A percentile compares a stretch with the other conserved stretches of the same genome.
These are phyloP conservation scores for Allium fistulosum DNA, from an alignment of 106 monocot genomes.

Conservation along the genomic window DNA sequence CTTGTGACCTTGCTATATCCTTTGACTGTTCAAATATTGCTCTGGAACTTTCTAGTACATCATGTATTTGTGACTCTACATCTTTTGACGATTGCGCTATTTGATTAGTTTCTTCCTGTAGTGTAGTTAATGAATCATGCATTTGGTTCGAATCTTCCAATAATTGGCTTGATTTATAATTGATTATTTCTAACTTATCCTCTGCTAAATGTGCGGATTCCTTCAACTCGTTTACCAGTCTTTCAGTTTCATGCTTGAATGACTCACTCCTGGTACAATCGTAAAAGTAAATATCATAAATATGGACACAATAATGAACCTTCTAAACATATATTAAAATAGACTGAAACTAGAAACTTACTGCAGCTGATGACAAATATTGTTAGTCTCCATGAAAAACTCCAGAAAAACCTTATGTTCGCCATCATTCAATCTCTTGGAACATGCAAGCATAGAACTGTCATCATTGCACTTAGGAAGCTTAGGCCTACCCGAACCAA, in stretches of 20 bases:
- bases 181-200: slow-evolving; percentile 50
- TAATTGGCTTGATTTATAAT: slow-evolving; percentile 43
- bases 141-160: slow-evolving; percentile 36
- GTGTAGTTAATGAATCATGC: slow-evolving; percentile 46
- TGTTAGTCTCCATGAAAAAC: slow-evolving; percentile 74
- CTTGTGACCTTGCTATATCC: slow-evolving; percentile 47
- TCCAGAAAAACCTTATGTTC: slow-evolving; percentile 64
- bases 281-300: not conserved
- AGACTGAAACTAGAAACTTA: slow-evolving; percentile 7
- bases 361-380: slow-evolving; percentile 89
- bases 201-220: slow-evolving; percentile 38
- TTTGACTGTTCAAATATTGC: slow-evolving; percentile 55
- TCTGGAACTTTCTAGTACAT: slow-evolving; percentile 48
- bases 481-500: slow-evolving; percentile 42
- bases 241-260: slow-evolving; percentile 75
- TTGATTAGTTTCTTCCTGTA: slow-evolving; percentile 38
- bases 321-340: not conserved
- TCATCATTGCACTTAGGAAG: slow-evolving; percentile 41
- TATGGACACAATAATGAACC: not conserved
- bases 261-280: slow-evolving; percentile 34
- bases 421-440: slow-evolving; percentile 53
- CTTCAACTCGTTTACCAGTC: slow-evolving; percentile 64
- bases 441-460: slow-evolving; percentile 39
- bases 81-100: slow-evolving; percentile 37
- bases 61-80: slow-evolving; percentile 34